These are phyloP conservation scores for Cochlearia excelsa DNA, from an alignment of 345 rosid species.

Conservation along the genomic window DNA sequence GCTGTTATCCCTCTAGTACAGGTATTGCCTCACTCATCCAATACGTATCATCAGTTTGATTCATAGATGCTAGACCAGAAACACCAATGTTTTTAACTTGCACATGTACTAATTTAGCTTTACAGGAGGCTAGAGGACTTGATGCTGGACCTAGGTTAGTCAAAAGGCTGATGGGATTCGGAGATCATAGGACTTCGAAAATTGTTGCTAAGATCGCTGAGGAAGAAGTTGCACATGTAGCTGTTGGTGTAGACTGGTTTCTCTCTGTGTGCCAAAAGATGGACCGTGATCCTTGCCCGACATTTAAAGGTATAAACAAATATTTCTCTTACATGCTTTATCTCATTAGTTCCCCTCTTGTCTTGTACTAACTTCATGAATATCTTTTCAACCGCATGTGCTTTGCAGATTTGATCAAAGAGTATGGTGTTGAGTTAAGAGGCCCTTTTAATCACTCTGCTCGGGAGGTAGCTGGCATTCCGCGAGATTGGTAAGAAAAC, in stretches of 20 bases:
- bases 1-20: constrained; percentile 44
- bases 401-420: constrained; percentile 59
- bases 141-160: constrained; percentile 97
- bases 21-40: not conserved
- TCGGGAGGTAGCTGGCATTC: constrained; percentile 88
- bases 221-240: constrained; percentile 95
- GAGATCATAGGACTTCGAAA: constrained; percentile 72
- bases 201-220: constrained; percentile 74
- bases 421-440: constrained; percentile 75
- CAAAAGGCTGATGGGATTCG: constrained; percentile 73
- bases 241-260: constrained; percentile 90
- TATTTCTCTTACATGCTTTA: constrained; percentile 12
- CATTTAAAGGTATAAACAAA: constrained; percentile 62
- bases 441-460: constrained; percentile 93
- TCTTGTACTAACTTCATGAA: constrained; percentile 16
- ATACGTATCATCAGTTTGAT: no score
- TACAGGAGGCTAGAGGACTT: constrained; percentile 94
- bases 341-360: not conserved
- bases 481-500: constrained; percentile 68
- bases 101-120: constrained; percentile 7
- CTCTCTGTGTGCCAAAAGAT: constrained; percentile 63
- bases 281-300: constrained; percentile 63
- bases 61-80: not conserved
- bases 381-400: constrained; percentile 14
- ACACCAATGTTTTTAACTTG: constrained; percentile 1